phyloP scores from a whole-genome alignment of 306 rosid species.

The Castanea crenata region DNA sequence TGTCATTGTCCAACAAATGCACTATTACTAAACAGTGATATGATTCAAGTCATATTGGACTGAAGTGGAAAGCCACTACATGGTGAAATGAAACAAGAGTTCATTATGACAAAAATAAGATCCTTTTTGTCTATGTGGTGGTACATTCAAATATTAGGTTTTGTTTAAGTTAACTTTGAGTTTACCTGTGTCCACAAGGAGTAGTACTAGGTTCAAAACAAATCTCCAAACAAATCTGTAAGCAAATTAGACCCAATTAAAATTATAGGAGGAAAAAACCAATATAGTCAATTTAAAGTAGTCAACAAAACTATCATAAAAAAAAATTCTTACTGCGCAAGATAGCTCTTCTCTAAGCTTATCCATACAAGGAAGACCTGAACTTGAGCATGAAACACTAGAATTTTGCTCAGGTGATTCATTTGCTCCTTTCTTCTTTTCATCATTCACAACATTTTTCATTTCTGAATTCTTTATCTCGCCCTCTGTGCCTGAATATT shows the following conservation, averaged over 20 bases:
- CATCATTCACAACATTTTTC: constrained; percentile 21
- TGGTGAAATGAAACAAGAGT: no score
- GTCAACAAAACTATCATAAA: neutral
- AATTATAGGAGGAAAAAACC: neutral
- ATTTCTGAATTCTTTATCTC: constrained; percentile 36
- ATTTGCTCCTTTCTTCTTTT: constrained; percentile 36
- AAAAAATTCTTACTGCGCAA: constrained; percentile 70
- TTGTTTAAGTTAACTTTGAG: neutral
- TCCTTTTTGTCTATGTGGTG: neutral
- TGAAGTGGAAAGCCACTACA: no score
- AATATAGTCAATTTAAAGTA: neutral
- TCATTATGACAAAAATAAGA: neutral
- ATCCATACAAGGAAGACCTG: constrained; percentile 73
- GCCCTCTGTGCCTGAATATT: constrained; percentile 33
- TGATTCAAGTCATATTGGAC: no score
- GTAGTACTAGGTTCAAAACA: constrained; percentile 97
- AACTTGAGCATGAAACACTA: constrained; percentile 32
- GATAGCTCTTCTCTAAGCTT: constrained; percentile 94
- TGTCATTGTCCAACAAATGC: no score
- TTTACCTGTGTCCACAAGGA: constrained; percentile 96
- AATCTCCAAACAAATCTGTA: constrained; percentile 89
- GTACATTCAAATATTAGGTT: neutral
- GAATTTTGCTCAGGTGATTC: constrained; percentile 29
- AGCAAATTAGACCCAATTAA: constrained; percentile 3
- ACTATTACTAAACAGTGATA: no score